phyloP scores from a whole-genome alignment of 345 rosid species.

The Turnera subulata region DNA sequence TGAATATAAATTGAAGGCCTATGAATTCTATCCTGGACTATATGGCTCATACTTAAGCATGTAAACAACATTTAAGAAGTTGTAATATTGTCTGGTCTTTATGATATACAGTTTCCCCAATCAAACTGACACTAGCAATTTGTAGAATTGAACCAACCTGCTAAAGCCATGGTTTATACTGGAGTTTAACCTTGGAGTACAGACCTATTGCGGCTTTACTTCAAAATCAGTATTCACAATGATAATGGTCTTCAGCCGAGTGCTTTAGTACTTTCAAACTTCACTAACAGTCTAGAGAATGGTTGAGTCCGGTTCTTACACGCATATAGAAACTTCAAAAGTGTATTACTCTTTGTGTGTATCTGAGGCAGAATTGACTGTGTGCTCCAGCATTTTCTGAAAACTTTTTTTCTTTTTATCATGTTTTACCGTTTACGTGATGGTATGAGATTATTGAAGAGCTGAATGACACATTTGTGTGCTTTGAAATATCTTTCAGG shows the following conservation, averaged over 20 bases:
- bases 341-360: no score
- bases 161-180: background rate
- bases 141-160: background rate
- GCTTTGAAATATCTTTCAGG: background rate
- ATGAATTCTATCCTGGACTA: slow-evolving; percentile 3
- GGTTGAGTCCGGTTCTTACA: no score
- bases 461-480: background rate
- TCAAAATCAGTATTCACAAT: no score
- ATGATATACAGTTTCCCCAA: background rate
- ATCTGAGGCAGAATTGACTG: no score
- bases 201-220: no score
- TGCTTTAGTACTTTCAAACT: background rate
- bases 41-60: background rate
- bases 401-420: no score
- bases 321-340: no score
- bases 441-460: no score
- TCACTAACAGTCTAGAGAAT: background rate
- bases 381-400: no score
- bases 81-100: background rate
- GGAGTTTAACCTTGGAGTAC: background rate
- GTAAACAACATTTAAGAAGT: background rate
- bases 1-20: no score
- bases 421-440: no score
- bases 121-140: background rate
- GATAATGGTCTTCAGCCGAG: background rate